Percentiles rank a stretch among this genome's conserved stretches.
Conservation (phyloP, 805 yeast genomes). For the Clavispora fructus region DNA sequence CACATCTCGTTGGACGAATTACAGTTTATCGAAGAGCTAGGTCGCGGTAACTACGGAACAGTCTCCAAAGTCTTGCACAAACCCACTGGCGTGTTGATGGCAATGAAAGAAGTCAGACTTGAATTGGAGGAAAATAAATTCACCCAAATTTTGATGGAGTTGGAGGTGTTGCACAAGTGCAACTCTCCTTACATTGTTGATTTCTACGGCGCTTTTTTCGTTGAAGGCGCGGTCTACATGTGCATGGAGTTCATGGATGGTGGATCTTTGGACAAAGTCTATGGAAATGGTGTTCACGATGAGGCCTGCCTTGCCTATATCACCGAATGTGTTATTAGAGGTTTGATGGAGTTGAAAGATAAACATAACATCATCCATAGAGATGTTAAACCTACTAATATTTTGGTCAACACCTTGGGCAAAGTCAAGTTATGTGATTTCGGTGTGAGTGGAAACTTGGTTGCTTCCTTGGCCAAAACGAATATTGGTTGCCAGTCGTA, state of each 20-base stretch:
- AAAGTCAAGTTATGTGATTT: constrained; percentile 89
- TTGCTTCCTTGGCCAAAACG: constrained; percentile 90
- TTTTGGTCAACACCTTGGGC: constrained; percentile 77
- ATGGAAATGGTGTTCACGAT: constrained; percentile 54
- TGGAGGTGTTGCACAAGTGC: constrained; percentile 90
- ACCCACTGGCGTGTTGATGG: constrained; percentile 90
- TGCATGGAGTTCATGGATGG: constrained; percentile 98
- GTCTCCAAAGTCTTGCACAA: constrained; percentile 89
- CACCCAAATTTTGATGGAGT: constrained; percentile 91
- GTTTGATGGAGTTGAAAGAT: constrained; percentile 81
- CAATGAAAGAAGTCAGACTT: constrained; percentile 92
- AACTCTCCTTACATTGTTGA: constrained; percentile 88
- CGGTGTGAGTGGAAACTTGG: constrained; percentile 93
- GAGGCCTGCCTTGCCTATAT: constrained; percentile 79
- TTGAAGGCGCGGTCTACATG: constrained; percentile 97
- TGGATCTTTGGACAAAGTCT: constrained; percentile 84
- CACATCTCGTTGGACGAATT: constrained; percentile 80
- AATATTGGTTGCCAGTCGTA: constrained; percentile 97
- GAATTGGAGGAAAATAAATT: constrained; percentile 93
- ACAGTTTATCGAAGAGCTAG: constrained; percentile 79
- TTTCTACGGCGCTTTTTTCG: constrained; percentile 95
- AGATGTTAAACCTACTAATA: constrained; percentile 95
- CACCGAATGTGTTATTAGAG: constrained; percentile 72
- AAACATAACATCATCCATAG: constrained; percentile 89
- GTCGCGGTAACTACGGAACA: constrained; percentile 95